Base-by-base conservation (phyloP, 805 yeast species). In the Lipomyces starkeyi region DNA sequence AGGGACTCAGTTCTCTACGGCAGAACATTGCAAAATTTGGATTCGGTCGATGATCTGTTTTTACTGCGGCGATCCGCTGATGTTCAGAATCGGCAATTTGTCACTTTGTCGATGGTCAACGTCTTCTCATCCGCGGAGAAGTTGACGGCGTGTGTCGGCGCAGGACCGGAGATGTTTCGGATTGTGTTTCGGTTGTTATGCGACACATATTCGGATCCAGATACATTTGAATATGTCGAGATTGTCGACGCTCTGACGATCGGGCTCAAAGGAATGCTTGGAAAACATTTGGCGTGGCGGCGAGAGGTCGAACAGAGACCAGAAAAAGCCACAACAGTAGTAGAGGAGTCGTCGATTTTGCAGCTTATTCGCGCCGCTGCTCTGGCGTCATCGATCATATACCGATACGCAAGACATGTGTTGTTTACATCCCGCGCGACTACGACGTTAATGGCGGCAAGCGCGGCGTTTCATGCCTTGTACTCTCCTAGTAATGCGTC, bases 401-500 rank as follows among this genome's bases (percentile, higher is more conserved):
- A 22, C 37, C 60, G 60, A 17, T 54, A 64, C 17, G 59, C 52
- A 11, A 5, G 40, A n/a, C 62, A 59, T 20, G 55, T 60, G 9
- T 3, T 64, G 34, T 20, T 22, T 25, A n/a, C 35, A 34, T 27
- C 52, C 20, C 22, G n/a, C n/a, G 54, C 55, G 3, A 25, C 61
- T 11, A 55, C 66, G n/a, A 63, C 61, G 27, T 52, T 47, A n/a
- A 49, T 64, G 61, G 47, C 58, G 11, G 27, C 55, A 11, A 58
- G 55, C 20, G 63, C 61, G 8, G 65, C 70, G 4, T 66, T 54
- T 56, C 58, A 58, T 27, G 22, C 68, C 11, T 58, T 61, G 37
- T 65, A 61, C 57, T 64, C 71, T 3, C 64, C 68, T 2, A 35
- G 67, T 59, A 68, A 68, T 37, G 61, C 59, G 22, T 20, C 62